Evolutionary conservation across 192 early-diverging fungal species (phyloP), one percentile per base, ranked within the genome.

Genomic region (Spizellomyces sp.): DNA sequence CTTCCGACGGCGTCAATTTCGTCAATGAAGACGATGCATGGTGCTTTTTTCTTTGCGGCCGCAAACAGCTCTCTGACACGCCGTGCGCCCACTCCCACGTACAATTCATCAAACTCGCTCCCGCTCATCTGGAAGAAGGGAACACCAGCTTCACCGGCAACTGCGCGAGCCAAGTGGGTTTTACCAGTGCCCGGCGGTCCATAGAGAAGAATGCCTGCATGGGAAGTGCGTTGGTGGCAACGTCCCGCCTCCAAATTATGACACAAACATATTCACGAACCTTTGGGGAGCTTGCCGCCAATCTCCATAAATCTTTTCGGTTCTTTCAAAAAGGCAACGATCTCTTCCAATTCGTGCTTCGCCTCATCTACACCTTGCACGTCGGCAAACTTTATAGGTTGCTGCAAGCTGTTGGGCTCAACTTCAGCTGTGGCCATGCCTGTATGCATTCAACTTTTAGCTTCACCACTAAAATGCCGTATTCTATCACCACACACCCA

Each of bases 101-200:
- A 99, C 76, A 98, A 87, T 78, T 99, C 96, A 81, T 98, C 98
- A 87, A 99, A 98, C 82, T 99, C 98, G 72, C 87, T 90, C 45
- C 96, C 98, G 64, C 89, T 90, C 96, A 99, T 98, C 77, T 96
- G 96, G 77, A 99, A 98, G 81, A 99, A 99, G 4, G 96, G 96
- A 6, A 98, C 96, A 9, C 88, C 94, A 12, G 98, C 96, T 79
- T 99, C 96, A 12, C 96, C 96, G 9, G 98, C 98, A 27, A 98
- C 93, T 9, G 98, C 98, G 43, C 96, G 83, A 9, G 98, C 98
- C 48, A 98, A 79, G 78, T 98, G 89, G 5, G 98, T 99, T 69
- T 99, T 99, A 44, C 98, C 98, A 2, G 96, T 98, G 8, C 96
- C 96, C 0, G 96, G 96, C 21, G 95, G 95, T 0, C 96, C 81